phyloP scores from a whole-genome alignment of 306 rosid genomes.

The Purshia tridentata region DNA sequence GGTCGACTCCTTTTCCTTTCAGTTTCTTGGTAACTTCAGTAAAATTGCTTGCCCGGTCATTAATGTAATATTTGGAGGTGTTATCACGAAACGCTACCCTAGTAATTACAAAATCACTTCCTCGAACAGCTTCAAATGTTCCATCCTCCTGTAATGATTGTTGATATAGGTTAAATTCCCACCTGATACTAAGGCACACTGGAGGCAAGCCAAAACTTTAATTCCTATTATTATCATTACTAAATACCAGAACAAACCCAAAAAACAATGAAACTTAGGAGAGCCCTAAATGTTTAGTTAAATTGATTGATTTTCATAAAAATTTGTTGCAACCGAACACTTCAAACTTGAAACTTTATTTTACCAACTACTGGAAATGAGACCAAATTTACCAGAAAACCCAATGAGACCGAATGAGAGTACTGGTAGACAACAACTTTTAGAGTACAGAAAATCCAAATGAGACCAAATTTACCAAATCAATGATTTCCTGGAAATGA shows the following conservation, averaged over 20 bases:
- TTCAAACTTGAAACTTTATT: neutral
- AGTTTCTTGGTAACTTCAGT: constrained; percentile 93
- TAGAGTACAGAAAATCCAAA: neutral
- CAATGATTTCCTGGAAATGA: constrained; percentile 88
- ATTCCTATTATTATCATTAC: neutral
- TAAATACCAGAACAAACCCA: constrained; percentile 4
- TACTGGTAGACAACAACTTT: too few species aligned
- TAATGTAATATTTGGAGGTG: constrained; percentile 86
- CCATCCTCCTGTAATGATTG: constrained; percentile 64
- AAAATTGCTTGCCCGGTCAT: constrained; percentile 79
- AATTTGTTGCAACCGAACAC: neutral
- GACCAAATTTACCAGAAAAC: constrained; percentile 44
- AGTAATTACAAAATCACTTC: constrained; percentile 80
- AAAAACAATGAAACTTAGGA: neutral
- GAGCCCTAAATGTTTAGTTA: neutral
- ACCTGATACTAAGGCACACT: neutral
- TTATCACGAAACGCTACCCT: constrained; percentile 90
- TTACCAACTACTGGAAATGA: neutral
- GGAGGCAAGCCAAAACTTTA: neutral
- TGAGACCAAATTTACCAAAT: constrained; percentile 50
- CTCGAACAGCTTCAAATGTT: constrained; percentile 68
- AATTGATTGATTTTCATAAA: neutral
- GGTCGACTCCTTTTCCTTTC: constrained; percentile 96
- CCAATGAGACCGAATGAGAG: constrained; percentile 16
- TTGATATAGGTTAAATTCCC: neutral